These are phyloP conservation scores for Escallonia herrerae DNA, from an alignment of 129 eudicot genomes.

Conservation along the genomic window DNA sequence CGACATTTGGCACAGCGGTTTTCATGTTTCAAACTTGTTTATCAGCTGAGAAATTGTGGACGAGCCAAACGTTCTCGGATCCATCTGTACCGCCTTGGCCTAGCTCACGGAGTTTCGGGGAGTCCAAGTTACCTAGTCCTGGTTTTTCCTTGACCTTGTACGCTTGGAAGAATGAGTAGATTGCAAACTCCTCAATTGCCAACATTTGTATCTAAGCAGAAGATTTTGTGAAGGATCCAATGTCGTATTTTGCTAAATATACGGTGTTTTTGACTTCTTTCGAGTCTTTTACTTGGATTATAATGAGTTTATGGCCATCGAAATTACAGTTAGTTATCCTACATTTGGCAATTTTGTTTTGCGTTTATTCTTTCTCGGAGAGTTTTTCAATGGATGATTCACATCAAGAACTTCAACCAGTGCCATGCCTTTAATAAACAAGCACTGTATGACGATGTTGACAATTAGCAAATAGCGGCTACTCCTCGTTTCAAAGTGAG, in stretches of 20 bases:
- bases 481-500: too few relatives aligned
- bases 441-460: too few relatives aligned
- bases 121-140: constrained; percentile 27
- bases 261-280: not conserved
- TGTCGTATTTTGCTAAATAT: not conserved
- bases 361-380: not conserved
- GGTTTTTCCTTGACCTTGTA: constrained; percentile 59
- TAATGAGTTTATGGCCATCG: constrained; percentile 1
- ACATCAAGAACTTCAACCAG: not conserved
- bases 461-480: too few relatives aligned
- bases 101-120: constrained; percentile 30
- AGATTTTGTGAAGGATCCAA: constrained; percentile 10
- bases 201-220: not conserved
- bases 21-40: constrained; percentile 67
- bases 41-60: constrained; percentile 52
- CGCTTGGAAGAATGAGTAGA: constrained; percentile 76
- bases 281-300: not conserved
- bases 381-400: not conserved
- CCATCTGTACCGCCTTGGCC: constrained; percentile 30
- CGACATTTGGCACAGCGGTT: constrained; percentile 44
- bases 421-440: too few relatives aligned
- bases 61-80: constrained; percentile 24
- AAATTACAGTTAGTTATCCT: not conserved
- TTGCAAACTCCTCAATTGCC: constrained; percentile 5
- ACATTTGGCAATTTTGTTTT: not conserved